A percentile compares a stretch with the other conserved stretches of the same genome.
phyloP scores from a whole-genome alignment of 1,284 basidiomycete genomes.

The Cutaneotrichosporon cyanovorans region DNA sequence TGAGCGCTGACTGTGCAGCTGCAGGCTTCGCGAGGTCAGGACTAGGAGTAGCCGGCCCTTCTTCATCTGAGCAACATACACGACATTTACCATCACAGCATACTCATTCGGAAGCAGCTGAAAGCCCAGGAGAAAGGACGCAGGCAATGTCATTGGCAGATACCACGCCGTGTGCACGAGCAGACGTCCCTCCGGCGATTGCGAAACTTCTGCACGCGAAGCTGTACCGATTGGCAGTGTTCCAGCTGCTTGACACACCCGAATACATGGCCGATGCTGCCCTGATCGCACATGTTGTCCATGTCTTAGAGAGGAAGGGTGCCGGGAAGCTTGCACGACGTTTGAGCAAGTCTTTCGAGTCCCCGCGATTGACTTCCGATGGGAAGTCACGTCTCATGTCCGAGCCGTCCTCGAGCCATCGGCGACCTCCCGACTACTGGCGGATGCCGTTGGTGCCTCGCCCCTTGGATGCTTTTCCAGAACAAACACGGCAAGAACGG shows the following conservation, averaged over 20 bases:
- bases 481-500: constrained; percentile 2
- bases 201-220: constrained; percentile 25
- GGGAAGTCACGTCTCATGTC: constrained; percentile 3
- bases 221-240: constrained; percentile 31
- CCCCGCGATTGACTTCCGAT: neutral
- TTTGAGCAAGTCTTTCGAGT: constrained; percentile 20
- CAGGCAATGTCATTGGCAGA: no score
- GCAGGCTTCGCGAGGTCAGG: no score
- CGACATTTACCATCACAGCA: no score
- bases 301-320: constrained; percentile 20
- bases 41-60: no score
- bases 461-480: neutral
- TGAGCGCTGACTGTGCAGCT: no score
- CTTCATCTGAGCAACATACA: no score
- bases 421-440: constrained; percentile 8
- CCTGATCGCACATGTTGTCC: constrained; percentile 19
- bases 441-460: constrained; percentile 5
- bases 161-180: no score
- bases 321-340: constrained; percentile 31
- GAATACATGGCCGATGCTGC: constrained; percentile 20
- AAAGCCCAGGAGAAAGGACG: no score
- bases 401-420: neutral
- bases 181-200: constrained; percentile 20
- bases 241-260: constrained; percentile 28
- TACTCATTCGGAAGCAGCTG: no score